phyloP scores from a whole-genome alignment of 441 rosid genomes.

The Adansonia rubrostipa region DNA sequence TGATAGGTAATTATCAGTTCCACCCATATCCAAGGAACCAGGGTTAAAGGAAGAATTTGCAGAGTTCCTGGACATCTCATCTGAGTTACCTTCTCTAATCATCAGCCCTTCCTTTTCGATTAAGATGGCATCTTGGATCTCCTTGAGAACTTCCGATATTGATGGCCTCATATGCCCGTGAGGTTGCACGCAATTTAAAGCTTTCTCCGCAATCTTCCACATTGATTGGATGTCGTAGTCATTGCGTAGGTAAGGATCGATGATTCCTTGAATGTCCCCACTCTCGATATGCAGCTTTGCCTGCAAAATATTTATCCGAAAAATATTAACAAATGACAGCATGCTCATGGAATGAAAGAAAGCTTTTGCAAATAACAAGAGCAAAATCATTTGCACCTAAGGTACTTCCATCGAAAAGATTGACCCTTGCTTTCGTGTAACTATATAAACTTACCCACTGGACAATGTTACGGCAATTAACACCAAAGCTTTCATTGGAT shows the following conservation, averaged over 20 bases:
- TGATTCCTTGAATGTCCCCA: conserved; percentile 88
- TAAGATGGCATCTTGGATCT: conserved; percentile 82
- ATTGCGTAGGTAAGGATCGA: conserved; percentile 62
- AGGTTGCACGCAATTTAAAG: conserved; percentile 83
- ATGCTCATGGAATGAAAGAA: neutral
- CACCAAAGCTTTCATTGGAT: conserved; percentile 88
- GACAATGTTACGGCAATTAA: conserved; percentile 88
- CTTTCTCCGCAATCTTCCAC: conserved; percentile 99
- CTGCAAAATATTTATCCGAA: conserved; percentile 34
- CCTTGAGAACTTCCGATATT: conserved; percentile 90
- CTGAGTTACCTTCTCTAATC: conserved; percentile 64
- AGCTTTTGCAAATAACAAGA: neutral
- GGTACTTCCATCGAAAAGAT: neutral
- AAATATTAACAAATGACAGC: neutral
- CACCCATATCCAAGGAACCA: conserved; percentile 54
- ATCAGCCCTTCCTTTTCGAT: conserved; percentile 66
- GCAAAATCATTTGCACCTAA: neutral
- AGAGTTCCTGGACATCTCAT: conserved; percentile 73
- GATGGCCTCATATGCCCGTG: conserved; percentile 93
- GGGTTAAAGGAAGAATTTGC: conserved; percentile 68
- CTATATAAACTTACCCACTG: conserved; percentile 76
- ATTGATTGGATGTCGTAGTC: conserved; percentile 92
- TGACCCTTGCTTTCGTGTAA: neutral
- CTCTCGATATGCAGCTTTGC: conserved; percentile 90
- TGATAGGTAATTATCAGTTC: conserved; percentile 42